phyloP scores from a whole-genome alignment of 148 eudicot genomes.

The Agrostemma githago region DNA sequence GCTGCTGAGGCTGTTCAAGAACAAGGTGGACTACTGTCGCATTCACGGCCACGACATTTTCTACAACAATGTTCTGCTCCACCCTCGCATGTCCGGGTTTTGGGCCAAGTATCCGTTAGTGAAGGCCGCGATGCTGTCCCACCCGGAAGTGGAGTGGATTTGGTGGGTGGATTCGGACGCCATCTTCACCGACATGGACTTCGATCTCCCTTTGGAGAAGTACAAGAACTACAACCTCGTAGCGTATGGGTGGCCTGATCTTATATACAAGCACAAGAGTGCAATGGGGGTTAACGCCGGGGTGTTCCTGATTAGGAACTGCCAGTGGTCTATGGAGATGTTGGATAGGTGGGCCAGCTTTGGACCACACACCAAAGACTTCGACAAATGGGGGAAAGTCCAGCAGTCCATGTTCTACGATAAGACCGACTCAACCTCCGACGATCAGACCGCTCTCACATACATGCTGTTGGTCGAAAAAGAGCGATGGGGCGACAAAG shows the following conservation, averaged over 20 bases:
- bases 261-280: slow-evolving; percentile 45
- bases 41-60: slow-evolving; percentile 68
- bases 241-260: slow-evolving; percentile 51
- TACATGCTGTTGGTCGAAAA: slow-evolving; percentile 54
- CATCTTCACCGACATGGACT: slow-evolving; percentile 80
- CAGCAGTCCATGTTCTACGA: slow-evolving; percentile 39
- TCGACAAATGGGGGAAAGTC: slow-evolving; percentile 58
- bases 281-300: slow-evolving; percentile 73
- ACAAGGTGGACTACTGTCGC: slow-evolving; percentile 78
- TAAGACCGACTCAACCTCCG: slow-evolving; percentile 53
- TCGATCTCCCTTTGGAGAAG: slow-evolving; percentile 51
- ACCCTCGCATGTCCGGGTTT: slow-evolving; percentile 50
- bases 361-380: slow-evolving; percentile 61
- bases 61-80: slow-evolving; percentile 64
- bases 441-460: slow-evolving; percentile 68
- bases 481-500: slow-evolving; percentile 53
- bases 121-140: slow-evolving; percentile 79
- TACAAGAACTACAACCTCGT: slow-evolving; percentile 57
- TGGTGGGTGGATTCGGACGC: slow-evolving; percentile 98
- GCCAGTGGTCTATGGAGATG: slow-evolving; percentile 79
- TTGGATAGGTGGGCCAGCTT: slow-evolving; percentile 65
- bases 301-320: slow-evolving; percentile 64
- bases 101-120: slow-evolving; percentile 82
- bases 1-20: slow-evolving; percentile 59
- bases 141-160: slow-evolving; percentile 88